Evolutionary conservation across 352 stramenopile genomes (phyloP).

Genomic region (Pythium aquatile): DNA sequence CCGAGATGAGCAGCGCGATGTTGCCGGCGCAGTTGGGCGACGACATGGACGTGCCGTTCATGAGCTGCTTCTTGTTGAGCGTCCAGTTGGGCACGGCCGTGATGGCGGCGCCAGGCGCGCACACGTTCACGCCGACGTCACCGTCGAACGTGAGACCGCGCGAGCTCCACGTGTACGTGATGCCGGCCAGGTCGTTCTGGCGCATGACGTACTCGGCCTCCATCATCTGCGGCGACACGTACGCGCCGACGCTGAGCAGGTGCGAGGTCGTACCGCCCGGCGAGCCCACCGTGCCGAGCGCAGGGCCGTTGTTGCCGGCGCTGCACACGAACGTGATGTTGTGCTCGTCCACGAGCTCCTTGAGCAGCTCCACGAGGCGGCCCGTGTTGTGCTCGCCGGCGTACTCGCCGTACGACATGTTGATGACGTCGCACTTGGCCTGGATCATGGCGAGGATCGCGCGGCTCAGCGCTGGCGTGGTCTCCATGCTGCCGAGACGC

Average conservation of each 20-base stretch:
- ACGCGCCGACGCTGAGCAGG: slow-evolving; percentile 93
- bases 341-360: slow-evolving; percentile 91
- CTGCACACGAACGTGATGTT: slow-evolving; percentile 93
- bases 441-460: slow-evolving; percentile 90
- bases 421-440: slow-evolving; percentile 92
- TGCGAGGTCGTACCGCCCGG: slow-evolving; percentile 88
- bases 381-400: slow-evolving; percentile 85
- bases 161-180: slow-evolving; percentile 92
- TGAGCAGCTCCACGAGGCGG: slow-evolving; percentile 86
- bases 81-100: slow-evolving; percentile 94
- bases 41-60: slow-evolving; percentile 97
- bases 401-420: slow-evolving; percentile 97
- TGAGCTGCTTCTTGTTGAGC: slow-evolving; percentile 94
- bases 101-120: slow-evolving; percentile 93
- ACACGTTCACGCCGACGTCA: slow-evolving; percentile 89
- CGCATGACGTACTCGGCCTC: slow-evolving; percentile 90
- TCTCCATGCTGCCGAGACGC: slow-evolving; percentile 94
- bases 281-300: slow-evolving; percentile 91
- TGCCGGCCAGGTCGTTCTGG: slow-evolving; percentile 55
- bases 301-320: slow-evolving; percentile 96
- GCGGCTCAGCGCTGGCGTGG: slow-evolving; percentile 81
- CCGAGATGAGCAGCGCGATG: slow-evolving; percentile 92
- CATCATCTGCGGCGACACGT: slow-evolving; percentile 95
- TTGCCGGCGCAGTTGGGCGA: slow-evolving; percentile 94
- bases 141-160: slow-evolving; percentile 92